Evolutionary conservation across 75 land plant genomes (phyloP).

Genomic region (Pseudotsuga menziesii): DNA sequence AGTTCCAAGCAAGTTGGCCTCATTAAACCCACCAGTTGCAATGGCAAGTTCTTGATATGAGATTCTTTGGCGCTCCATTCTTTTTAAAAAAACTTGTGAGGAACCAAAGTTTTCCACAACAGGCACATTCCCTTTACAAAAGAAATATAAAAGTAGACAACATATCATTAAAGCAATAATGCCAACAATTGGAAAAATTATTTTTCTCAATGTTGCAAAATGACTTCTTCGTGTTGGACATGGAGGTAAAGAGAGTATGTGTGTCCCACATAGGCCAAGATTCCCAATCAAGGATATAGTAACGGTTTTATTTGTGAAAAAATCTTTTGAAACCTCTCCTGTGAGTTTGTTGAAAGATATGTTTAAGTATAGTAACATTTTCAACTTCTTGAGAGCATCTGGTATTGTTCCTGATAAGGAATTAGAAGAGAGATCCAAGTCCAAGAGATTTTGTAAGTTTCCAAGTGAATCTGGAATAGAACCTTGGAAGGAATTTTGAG

Average conservation of each 20-base stretch:
- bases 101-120: neutral
- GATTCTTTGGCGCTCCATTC: neutral
- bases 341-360: no score
- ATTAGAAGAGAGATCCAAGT: constrained; percentile 10
- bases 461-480: constrained; percentile 17
- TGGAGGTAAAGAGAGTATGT: neutral
- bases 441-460: neutral
- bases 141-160: neutral
- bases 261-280: constrained; percentile 19
- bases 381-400: constrained; percentile 6
- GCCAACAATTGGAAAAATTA: neutral
- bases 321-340: neutral
- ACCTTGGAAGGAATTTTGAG: constrained; percentile 9
- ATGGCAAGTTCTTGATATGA: constrained; percentile 10
- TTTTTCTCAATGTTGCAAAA: neutral
- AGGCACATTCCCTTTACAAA: constrained; percentile 1
- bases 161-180: neutral
- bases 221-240: neutral
- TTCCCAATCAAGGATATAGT: constrained; percentile 16
- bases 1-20: constrained; percentile 15
- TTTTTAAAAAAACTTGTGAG: neutral
- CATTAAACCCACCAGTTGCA: constrained; percentile 18
- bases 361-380: neutral
- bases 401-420: constrained; percentile 18
- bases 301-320: constrained; percentile 14